These are phyloP conservation scores for Falciphora oryzae DNA, from an alignment of 2,329 filamentous ascomycete genomes.

Conservation along the genomic window DNA sequence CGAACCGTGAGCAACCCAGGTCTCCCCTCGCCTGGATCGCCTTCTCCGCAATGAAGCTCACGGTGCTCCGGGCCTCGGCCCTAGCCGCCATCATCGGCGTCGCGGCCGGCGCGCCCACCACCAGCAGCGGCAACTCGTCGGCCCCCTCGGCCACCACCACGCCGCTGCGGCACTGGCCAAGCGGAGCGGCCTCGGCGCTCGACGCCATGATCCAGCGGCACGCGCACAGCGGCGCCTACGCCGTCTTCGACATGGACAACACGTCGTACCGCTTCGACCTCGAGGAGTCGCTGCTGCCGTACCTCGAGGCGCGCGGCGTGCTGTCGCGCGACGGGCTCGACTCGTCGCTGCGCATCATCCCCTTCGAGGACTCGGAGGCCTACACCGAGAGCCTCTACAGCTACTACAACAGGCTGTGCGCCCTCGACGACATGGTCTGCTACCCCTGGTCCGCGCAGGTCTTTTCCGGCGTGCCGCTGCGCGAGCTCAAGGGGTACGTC, in stretches of 20 bases:
- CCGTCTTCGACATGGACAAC: constrained; percentile 9
- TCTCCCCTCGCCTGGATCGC: too few relatives aligned
- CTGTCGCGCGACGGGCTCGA: constrained; percentile 3
- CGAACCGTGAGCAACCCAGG: too few relatives aligned
- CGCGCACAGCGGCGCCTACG: constrained; percentile 5
- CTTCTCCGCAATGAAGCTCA: constrained; percentile 1
- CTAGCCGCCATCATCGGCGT: constrained; percentile 1
- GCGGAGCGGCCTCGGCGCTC: constrained; percentile 1
- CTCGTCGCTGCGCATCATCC: constrained; percentile 4
- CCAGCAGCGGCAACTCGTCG: not conserved
- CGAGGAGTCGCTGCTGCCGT: constrained; percentile 9
- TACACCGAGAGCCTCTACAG: constrained; percentile 4
- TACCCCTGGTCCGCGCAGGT: constrained; percentile 8
- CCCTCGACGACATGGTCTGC: constrained; percentile 2
- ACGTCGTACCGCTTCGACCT: constrained; percentile 8
- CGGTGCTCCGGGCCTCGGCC: not conserved
- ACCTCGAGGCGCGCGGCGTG: constrained; percentile 5
- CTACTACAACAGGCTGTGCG: constrained; percentile 7
- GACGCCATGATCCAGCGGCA: constrained; percentile 5
- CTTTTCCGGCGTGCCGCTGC: constrained; percentile 5
- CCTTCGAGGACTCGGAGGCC: constrained; percentile 1
- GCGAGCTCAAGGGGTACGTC: constrained; percentile 4
- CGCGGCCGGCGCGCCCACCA: not conserved
- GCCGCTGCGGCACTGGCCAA: not conserved
- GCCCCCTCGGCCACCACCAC: too few relatives aligned